Conservation (phyloP, 23 red algal genomes). For the Porphyridium purpureum region DNA sequence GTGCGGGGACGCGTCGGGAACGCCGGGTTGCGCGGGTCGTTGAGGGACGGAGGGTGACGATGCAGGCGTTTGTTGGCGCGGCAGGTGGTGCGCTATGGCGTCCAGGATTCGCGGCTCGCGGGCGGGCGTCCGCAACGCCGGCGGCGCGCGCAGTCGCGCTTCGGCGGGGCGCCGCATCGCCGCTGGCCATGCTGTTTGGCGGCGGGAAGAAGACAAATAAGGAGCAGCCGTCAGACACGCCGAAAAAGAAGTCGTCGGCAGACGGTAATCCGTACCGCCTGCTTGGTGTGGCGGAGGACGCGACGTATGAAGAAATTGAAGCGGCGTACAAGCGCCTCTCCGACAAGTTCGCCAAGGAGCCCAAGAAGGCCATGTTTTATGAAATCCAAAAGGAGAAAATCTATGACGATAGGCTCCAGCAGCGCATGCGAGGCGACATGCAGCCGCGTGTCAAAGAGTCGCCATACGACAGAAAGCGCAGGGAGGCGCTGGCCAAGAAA, state of each 20-base stretch:
- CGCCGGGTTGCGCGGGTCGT: no score
- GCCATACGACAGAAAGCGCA: conserved; percentile 55
- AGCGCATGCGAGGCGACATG: conserved; percentile 57
- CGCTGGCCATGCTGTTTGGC: no score
- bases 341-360: conserved; percentile 82
- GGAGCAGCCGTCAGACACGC: no score
- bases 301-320: conserved; percentile 91
- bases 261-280: conserved; percentile 74
- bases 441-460: conserved; percentile 60
- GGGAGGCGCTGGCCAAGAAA: conserved; percentile 47
- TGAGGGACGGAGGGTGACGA: no score
- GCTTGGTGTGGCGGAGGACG: conserved; percentile 71
- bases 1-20: no score
- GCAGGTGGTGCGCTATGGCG: no score
- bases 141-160: no score
- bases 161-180: no score
- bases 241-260: conserved; percentile 18
- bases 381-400: conserved; percentile 85
- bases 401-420: conserved; percentile 82
- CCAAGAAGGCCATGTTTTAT: conserved; percentile 79
- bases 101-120: no score
- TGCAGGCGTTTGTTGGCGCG: no score
- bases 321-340: conserved; percentile 51
- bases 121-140: no score
- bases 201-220: no score